Evolutionary conservation across 257 asterid genomes (phyloP), one percentile per base, ranked within the genome.

Genomic region (Dorcoceras hygrometricum): DNA sequence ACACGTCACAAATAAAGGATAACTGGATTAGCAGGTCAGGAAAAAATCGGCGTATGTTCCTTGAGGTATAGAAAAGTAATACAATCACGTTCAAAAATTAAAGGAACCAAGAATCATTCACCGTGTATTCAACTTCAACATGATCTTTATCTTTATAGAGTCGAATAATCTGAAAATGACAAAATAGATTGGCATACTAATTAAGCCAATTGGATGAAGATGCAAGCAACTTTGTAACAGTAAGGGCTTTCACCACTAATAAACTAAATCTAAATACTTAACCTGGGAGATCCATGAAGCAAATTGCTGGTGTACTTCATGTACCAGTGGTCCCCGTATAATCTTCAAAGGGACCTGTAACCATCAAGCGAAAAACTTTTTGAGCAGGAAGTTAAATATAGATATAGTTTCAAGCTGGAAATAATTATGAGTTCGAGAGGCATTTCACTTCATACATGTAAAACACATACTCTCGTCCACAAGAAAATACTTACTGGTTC

Each of bases 271-370:
- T 39, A 39, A 74, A 71, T 22, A 46, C 61, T 53, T 55, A 54
- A 89, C 96, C 95, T 90, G 97, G 77, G 80, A 69, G 72, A 88
- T 82, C 97, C 97, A 91, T 67, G 97, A 68, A 73, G 70, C 79
- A 71, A 91, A 91, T 71, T 82, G 80, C 79, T 88, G 97, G 75
- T 91, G 96, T 80, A 91, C 86, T 71, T 91, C 96, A 78, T 91
- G 87, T 62, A 91, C 80, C 36, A 91, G 78, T 61, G 88, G 87
- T 59, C 97, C 97, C 12, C 80, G 85, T 24, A 83, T 23, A 29
- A 91, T 80, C 81, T 86, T 88, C 74, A 85, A 31, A 5, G 89
- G 79, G 62, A 90, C 89, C 97, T 90, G 71, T 60, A 73, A 65
- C 54, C 66, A 70, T 60, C 26, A 70, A 71, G 57, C 16, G 8